Evolutionary conservation across 768 basidiomycete genomes (phyloP).

Genomic region (Cystofilobasidium bisporidii): DNA sequence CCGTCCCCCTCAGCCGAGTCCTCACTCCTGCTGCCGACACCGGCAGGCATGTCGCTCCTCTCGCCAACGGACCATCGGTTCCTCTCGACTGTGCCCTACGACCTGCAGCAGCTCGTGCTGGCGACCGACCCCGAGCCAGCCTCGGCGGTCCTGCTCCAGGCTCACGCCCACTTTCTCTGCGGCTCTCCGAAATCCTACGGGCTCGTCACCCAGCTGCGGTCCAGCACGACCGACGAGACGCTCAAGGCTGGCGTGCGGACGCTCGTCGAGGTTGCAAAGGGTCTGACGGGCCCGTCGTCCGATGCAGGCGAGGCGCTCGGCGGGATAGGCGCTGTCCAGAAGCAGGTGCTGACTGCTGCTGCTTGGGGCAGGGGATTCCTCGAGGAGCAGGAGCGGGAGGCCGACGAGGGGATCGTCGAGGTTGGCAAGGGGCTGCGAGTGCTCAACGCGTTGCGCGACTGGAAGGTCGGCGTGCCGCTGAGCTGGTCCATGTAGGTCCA

Average conservation of each 20-base stretch:
- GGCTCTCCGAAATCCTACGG: neutral
- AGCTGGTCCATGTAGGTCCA: constrained; percentile 72
- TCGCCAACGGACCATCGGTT: neutral
- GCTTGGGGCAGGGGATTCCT: constrained; percentile 91
- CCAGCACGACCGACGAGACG: neutral
- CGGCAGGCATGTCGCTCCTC: neutral
- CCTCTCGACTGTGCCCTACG: neutral
- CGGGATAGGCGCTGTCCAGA: constrained; percentile 19
- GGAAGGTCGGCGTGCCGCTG: constrained; percentile 85
- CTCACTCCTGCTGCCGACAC: constrained; percentile 11
- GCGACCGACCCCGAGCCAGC: constrained; percentile 70
- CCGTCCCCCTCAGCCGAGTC: constrained; percentile 65
- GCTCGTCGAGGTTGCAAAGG: constrained; percentile 4
- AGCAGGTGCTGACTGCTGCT: constrained; percentile 57
- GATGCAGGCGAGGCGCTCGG: constrained; percentile 7
- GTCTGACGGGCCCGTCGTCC: constrained; percentile 1
- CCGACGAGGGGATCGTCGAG: constrained; percentile 64
- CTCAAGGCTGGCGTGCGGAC: constrained; percentile 1
- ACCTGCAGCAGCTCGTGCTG: neutral
- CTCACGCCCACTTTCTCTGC: constrained; percentile 41
- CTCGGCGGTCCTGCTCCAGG: constrained; percentile 72
- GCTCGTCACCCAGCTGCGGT: neutral
- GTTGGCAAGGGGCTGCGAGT: constrained; percentile 92
- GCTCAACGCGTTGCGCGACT: constrained; percentile 80
- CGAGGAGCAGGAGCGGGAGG: constrained; percentile 74